phyloP scores from a whole-genome alignment of 768 basidiomycete genomes.

The Multifurca ochricompacta region DNA sequence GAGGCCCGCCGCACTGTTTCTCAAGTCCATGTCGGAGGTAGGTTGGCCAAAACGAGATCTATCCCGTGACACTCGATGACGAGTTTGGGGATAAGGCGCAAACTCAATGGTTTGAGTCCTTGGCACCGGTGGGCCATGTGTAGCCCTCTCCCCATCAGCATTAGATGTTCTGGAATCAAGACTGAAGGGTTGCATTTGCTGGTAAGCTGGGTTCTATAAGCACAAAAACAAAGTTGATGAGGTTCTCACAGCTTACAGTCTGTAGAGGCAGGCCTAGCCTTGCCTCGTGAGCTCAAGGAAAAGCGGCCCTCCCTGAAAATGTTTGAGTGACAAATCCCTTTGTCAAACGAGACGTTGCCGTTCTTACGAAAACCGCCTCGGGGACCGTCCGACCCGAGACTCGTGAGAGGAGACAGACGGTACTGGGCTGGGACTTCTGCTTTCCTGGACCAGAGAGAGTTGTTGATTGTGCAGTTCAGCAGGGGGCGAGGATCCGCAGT shows the following conservation, averaged over 20 bases:
- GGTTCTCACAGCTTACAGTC: conserved; percentile 1
- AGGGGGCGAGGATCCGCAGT: neutral
- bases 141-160: neutral
- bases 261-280: neutral
- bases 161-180: neutral
- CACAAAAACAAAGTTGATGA: neutral
- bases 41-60: neutral
- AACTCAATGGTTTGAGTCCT: conserved; percentile 48
- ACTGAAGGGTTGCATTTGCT: neutral
- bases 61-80: conserved; percentile 22
- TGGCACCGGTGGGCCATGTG: conserved; percentile 23
- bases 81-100: conserved; percentile 31
- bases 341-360: neutral
- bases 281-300: neutral
- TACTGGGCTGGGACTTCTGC: neutral
- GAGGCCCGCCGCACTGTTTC: neutral
- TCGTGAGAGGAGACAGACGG: neutral
- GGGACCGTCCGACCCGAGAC: neutral
- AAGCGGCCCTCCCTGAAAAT: neutral
- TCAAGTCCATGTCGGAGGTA: neutral
- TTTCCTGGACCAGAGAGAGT: neutral
- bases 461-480: neutral
- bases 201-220: conserved; percentile 2
- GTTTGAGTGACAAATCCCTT: neutral
- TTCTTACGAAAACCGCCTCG: neutral